Evolutionary conservation across 108 stramenopile genomes (phyloP).

Genomic region (Pseudonitzschia multiseries): DNA sequence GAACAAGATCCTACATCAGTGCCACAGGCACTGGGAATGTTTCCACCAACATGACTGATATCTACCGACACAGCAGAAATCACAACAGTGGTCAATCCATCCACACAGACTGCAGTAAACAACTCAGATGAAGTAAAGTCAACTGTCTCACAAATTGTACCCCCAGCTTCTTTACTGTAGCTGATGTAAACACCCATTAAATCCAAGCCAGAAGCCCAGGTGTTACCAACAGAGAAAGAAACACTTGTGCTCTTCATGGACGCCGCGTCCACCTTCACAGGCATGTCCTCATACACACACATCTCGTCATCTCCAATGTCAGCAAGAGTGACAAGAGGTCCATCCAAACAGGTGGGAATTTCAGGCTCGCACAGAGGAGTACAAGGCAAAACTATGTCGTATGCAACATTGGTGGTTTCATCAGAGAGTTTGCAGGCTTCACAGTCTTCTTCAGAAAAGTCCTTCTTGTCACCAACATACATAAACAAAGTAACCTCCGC

Average conservation of each 20-base stretch:
- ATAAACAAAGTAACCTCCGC: not conserved
- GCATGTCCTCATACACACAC: constrained; percentile 9
- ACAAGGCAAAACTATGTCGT: not conserved
- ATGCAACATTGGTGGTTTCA: not conserved
- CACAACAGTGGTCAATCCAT: not conserved
- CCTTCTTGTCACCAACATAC: not conserved
- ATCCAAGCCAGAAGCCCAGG: not conserved
- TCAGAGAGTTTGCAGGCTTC: not conserved
- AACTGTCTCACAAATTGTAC: not conserved
- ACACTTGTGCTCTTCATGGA: not conserved
- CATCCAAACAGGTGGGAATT: not conserved
- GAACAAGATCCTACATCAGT: constrained; percentile 2
- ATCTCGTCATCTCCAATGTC: constrained; percentile 2
- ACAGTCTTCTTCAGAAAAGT: not conserved
- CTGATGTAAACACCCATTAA: not conserved
- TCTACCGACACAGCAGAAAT: not conserved
- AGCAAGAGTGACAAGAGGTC: constrained; percentile 5
- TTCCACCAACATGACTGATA: not conserved
- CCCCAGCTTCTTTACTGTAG: not conserved
- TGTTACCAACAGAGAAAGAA: not conserved
- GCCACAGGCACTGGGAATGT: not conserved
- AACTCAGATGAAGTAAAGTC: not conserved
- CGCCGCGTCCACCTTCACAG: not conserved
- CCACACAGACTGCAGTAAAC: not conserved
- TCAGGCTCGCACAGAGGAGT: constrained; percentile 12